phyloP scores from a whole-genome alignment of 2,329 filamentous ascomycete genomes.

The Hysterium pulicare region DNA sequence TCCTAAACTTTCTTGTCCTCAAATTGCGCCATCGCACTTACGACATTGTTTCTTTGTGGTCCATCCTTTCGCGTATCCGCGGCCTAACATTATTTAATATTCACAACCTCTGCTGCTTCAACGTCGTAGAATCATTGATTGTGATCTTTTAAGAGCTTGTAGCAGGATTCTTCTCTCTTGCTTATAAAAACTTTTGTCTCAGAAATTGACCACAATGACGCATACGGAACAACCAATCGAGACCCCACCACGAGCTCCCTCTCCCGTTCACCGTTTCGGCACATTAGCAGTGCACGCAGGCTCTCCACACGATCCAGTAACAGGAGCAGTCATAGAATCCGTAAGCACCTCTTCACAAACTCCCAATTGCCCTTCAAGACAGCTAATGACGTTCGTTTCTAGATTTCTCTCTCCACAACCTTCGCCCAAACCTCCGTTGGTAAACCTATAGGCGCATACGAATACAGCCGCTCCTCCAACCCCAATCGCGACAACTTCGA shows the following conservation, averaged over 20 bases:
- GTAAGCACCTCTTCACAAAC: conserved; percentile 40
- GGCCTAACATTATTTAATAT: background rate
- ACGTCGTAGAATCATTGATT: too few relatives aligned
- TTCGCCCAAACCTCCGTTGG: conserved; percentile 90
- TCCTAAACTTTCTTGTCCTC: background rate
- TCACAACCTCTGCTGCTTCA: too few relatives aligned
- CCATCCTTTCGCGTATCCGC: background rate
- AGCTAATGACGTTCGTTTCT: too few relatives aligned
- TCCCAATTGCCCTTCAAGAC: too few relatives aligned
- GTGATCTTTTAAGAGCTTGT: too few relatives aligned
- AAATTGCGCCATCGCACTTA: background rate
- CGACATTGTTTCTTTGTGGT: background rate
- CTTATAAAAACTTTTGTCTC: too few relatives aligned
- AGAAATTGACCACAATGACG: conserved; percentile 29
- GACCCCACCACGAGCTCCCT: conserved; percentile 69
- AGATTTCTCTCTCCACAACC: conserved; percentile 93
- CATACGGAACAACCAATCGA: conserved; percentile 57
- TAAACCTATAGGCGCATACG: conserved; percentile 80
- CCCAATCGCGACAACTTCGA: conserved; percentile 96
- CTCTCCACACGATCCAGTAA: conserved; percentile 82
- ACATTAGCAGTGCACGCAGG: conserved; percentile 95
- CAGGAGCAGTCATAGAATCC: conserved; percentile 91
- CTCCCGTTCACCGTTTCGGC: conserved; percentile 77
- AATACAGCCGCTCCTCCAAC: conserved; percentile 92
- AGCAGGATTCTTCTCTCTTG: too few relatives aligned